Evolutionary conservation across 805 yeast genomes (phyloP).

Genomic region (Pichia nanzhaoensis): DNA sequence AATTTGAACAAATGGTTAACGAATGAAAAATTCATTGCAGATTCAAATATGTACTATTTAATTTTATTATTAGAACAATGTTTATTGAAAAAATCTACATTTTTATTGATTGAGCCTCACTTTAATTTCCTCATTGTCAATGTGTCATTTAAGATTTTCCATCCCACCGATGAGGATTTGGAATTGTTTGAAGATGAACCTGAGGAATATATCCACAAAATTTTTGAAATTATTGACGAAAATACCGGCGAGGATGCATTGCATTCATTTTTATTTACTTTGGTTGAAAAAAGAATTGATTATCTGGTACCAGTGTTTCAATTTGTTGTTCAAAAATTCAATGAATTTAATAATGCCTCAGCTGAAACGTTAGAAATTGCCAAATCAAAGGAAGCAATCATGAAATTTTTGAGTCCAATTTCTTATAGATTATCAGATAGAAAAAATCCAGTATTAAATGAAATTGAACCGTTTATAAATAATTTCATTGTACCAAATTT

Average conservation of each 20-base stretch:
- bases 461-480: conserved; percentile 64
- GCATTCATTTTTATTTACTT: conserved; percentile 57
- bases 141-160: conserved; percentile 71
- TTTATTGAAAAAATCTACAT: conserved; percentile 51
- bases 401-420: conserved; percentile 72
- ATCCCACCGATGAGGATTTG: conserved; percentile 64
- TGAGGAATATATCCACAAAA: conserved; percentile 78
- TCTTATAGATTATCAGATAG: conserved; percentile 49
- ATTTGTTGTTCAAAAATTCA: conserved; percentile 50
- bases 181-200: conserved; percentile 86
- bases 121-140: conserved; percentile 57
- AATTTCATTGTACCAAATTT: conserved; percentile 68
- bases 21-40: conserved; percentile 60
- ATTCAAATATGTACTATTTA: conserved; percentile 56
- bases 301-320: conserved; percentile 55
- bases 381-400: conserved; percentile 67
- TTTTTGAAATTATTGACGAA: conserved; percentile 52
- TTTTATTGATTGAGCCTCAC: conserved; percentile 68
- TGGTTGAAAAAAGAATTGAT: conserved; percentile 60
- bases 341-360: conserved; percentile 25
- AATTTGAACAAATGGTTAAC: conserved; percentile 72
- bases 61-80: conserved; percentile 58
- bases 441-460: conserved; percentile 49
- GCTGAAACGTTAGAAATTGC: conserved; percentile 44
- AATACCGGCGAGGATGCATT: conserved; percentile 77